Conservation (phyloP, 352 stramenopile genomes). For the Globisporangium middletonii region DNA sequence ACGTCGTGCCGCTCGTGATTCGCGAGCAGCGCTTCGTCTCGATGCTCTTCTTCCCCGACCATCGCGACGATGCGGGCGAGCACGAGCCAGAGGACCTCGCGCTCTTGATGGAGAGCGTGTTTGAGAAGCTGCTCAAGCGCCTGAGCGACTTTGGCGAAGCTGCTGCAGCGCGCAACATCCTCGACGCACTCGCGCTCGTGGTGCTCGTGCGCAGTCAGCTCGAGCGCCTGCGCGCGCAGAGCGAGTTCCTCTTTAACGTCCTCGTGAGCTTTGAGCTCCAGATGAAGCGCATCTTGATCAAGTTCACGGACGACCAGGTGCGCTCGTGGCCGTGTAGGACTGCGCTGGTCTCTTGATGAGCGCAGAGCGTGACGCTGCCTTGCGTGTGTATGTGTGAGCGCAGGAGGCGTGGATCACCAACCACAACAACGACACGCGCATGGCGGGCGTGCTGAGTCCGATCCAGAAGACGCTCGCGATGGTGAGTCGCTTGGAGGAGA, state of each 20-base stretch:
- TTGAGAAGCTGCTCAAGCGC: constrained; percentile 69
- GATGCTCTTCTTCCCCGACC: constrained; percentile 39
- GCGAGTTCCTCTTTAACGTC: constrained; percentile 60
- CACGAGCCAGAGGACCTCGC: constrained; percentile 39
- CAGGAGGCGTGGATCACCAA: constrained; percentile 63
- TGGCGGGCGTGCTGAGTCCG: constrained; percentile 60
- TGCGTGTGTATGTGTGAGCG: not conserved
- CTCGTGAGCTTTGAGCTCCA: constrained; percentile 76
- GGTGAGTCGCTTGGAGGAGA: constrained; percentile 54
- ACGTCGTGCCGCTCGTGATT: constrained; percentile 50
- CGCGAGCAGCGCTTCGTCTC: constrained; percentile 39
- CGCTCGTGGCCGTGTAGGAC: not conserved
- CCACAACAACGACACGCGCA: constrained; percentile 61
- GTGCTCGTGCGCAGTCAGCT: constrained; percentile 46
- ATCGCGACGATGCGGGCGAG: constrained; percentile 12
- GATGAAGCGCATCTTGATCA: constrained; percentile 73
- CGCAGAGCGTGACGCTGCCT: too few relatives aligned
- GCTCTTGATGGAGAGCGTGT: constrained; percentile 56
- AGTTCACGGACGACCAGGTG: constrained; percentile 72
- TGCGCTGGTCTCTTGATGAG: not conserved
- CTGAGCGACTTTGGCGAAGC: constrained; percentile 68
- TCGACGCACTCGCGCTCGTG: constrained; percentile 58
- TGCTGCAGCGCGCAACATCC: constrained; percentile 43
- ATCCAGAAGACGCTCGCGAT: constrained; percentile 68
- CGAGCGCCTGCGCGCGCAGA: constrained; percentile 34